Evolutionary conservation across 2,329 filamentous ascomycete genomes (phyloP), one percentile per base, ranked within the genome.

Genomic region (Ascosphaera pollenicola): DNA sequence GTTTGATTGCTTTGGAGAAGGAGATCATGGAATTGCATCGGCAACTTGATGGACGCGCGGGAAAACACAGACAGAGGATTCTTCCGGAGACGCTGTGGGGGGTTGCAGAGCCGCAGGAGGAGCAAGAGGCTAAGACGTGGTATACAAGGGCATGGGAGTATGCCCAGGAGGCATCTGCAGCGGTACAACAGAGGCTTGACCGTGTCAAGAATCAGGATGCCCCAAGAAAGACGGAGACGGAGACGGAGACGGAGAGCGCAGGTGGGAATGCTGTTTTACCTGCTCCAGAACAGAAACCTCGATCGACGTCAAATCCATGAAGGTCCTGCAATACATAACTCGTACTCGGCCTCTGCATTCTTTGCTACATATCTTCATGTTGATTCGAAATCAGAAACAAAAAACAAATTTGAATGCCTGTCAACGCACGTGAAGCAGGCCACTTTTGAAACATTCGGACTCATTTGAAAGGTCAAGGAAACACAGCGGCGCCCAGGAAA

Each of bases 1-100:
- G 60, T 8, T 45, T 65, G 32, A 51, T 61, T 7, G 54, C 58
- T 8, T 43, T 66, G 34, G 63, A 66, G 46, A 61, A 59, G 39
- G 63, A 66, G 46, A 43, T 65, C 16, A 41, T 65, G 8, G 49
- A 52, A 15, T 48, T 62, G 28, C 56, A 56, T 41, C 53, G 54
- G 8, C 58, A 59, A 44, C 50, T 55, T 35, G 54, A 50, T 24
- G 21, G 21, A 10, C 4, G 21, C 10, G 21, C 21, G 21, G 21
- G 21, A 24, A 5, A 10, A 41, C 10, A 10, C 21, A 24, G 21
- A 24, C 43, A 48, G 31, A 49, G 54, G 7, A 57, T 63, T 24
- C 46, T 63, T 8, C 56, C 60, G n/a, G 50, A 48, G 10, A 54
- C 58, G 35, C 50, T 62, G 1, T 60, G 57, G 49, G 55, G 60